phyloP scores from a whole-genome alignment of 192 early-diverging fungal genomes.

The Thoreauomyces humboldtii region DNA sequence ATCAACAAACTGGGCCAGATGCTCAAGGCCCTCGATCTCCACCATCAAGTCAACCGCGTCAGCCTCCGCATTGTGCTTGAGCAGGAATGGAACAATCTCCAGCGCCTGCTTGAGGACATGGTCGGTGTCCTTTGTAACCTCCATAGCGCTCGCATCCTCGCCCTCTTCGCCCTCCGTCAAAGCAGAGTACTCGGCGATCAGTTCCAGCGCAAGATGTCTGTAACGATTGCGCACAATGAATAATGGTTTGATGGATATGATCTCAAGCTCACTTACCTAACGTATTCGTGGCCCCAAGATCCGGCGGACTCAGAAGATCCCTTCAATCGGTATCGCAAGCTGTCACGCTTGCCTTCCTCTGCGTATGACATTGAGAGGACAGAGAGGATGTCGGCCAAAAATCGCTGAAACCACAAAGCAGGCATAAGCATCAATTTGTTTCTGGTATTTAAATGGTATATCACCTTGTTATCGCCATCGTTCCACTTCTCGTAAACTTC shows the following conservation, averaged over 20 bases:
- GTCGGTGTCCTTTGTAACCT: constrained; percentile 41
- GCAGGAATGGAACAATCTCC: constrained; percentile 90
- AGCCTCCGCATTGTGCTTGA: constrained; percentile 96
- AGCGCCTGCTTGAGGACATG: constrained; percentile 72
- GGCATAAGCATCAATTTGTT: background rate
- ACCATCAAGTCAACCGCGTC: constrained; percentile 96
- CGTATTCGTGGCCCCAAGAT: constrained; percentile 99
- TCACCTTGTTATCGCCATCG: constrained; percentile 73
- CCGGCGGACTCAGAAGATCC: constrained; percentile 76
- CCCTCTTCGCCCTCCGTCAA: constrained; percentile 54
- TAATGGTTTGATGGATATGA: too few species aligned
- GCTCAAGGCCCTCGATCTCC: constrained; percentile 81
- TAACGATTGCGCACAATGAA: background rate
- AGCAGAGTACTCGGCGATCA: constrained; percentile 77
- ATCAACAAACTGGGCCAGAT: constrained; percentile 81
- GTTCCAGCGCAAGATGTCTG: constrained; percentile 86
- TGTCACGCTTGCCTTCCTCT: constrained; percentile 80
- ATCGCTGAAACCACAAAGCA: constrained; percentile 46
- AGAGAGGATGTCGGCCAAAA: constrained; percentile 93
- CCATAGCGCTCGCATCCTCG: background rate
- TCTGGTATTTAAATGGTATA: background rate
- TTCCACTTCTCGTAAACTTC: constrained; percentile 74
- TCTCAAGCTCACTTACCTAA: constrained; percentile 54
- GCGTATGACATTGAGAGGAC: constrained; percentile 95
- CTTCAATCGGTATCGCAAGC: constrained; percentile 80